Evolutionary conservation across 1,284 basidiomycete genomes (phyloP), one percentile per base, ranked within the genome.

Genomic region (Ustilago nuda): DNA sequence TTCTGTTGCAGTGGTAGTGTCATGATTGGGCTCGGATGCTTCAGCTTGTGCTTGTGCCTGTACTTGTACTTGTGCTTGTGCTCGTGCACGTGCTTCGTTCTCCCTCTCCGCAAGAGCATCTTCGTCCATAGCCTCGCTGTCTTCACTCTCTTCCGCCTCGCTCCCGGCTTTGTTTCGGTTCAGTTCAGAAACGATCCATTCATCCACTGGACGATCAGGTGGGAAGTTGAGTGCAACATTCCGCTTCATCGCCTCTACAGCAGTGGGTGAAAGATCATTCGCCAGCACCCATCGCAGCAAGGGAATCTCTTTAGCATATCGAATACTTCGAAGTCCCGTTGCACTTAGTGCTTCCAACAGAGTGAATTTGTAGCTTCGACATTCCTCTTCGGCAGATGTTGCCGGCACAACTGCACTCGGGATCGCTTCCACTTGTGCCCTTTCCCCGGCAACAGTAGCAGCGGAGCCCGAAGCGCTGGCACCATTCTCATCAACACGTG

Each of bases 231-330:
- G 89, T n/a, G 91, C 90, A 1, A 98, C 89, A 82, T 99, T 99
- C 56, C 92, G 88, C 75, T 89, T 90, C 91, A 99, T 98, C 4
- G 93, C 93, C 66, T 90, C 91, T 4, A 92, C 92, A 0, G 96
- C 97, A 2, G 91, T 89, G 0, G 92, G 89, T 0, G 93, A 95
- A 7, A 98, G 86, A 86, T 99, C 96, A 85, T 99, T 99, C 11
- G 97, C 96, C 76, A 98, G 91, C 36, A 99, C 91, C 63, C 70
- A 95, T 93, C 91, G 93, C 72, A 95, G 90, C 43, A 93, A 89
- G 0, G 96, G 95, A 11, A 99, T 95, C 87, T 99, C 96, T 81
- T 98, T 95, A 0, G 96, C 96, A 85, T 99, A 99, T 36, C 96
- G 93, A 73, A 99, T 98, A 4, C 95, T 93, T 12, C 96, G 92